Evolutionary conservation across 371 early-diverging fungal genomes (phyloP).

Genomic region (Mortierella sp.): DNA sequence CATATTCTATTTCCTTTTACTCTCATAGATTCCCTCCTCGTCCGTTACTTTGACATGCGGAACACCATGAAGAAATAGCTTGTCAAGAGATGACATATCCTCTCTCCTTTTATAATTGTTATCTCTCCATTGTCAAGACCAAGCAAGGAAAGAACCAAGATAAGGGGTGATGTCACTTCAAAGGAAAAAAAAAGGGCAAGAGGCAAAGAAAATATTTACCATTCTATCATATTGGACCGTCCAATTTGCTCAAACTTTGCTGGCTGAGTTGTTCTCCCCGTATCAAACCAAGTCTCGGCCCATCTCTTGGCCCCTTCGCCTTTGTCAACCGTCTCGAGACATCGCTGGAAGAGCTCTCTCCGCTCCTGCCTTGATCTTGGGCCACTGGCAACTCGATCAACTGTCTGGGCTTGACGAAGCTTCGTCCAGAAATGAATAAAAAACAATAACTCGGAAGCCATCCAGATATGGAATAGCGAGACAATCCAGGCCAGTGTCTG

Average conservation of each 20-base stretch:
- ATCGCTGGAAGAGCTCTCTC: slow-evolving; percentile 58
- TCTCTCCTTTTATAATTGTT: neutral
- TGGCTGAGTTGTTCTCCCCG: slow-evolving; percentile 54
- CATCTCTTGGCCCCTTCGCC: slow-evolving; percentile 62
- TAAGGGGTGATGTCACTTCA: neutral
- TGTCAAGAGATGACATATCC: neutral
- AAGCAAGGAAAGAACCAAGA: neutral
- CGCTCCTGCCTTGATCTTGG: slow-evolving; percentile 58
- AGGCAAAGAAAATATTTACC: slow-evolving; percentile 51
- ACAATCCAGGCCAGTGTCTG: slow-evolving; percentile 39
- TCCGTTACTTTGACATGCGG: slow-evolving; percentile 1
- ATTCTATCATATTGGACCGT: slow-evolving; percentile 67
- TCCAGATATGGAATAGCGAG: slow-evolving; percentile 62
- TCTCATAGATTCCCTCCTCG: neutral
- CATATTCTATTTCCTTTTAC: neutral
- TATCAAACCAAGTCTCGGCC: slow-evolving; percentile 65
- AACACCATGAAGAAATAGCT: neutral
- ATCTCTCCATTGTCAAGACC: neutral
- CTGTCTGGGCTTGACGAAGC: slow-evolving; percentile 60
- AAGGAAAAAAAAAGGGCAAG: neutral
- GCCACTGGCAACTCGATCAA: slow-evolving; percentile 38
- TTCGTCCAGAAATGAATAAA: slow-evolving; percentile 66
- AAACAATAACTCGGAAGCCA: slow-evolving; percentile 66
- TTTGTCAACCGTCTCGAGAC: slow-evolving; percentile 50
- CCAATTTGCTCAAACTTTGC: slow-evolving; percentile 58